These are phyloP conservation scores for Exophiala aquamarina DNA, from an alignment of 2,329 filamentous ascomycete species.

Conservation along the genomic window DNA sequence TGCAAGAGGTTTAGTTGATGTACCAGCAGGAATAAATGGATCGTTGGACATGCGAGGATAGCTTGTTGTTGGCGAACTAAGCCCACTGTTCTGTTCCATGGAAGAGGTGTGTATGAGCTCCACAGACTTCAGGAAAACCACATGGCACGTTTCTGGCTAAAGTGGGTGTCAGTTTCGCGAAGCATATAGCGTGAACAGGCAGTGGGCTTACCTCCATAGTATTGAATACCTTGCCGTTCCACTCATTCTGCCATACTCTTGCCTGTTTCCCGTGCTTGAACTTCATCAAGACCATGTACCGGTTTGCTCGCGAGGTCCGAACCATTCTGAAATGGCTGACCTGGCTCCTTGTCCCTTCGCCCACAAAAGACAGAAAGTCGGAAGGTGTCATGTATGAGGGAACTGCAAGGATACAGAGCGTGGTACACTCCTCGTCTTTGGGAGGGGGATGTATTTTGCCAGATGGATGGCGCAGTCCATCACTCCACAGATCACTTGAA, in stretches of 20 bases:
- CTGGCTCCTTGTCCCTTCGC: conserved; percentile 78
- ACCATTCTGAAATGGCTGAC: conserved; percentile 96
- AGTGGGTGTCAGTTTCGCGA: conserved; percentile 23
- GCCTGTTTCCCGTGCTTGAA: conserved; percentile 76
- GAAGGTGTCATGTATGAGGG: conserved; percentile 90
- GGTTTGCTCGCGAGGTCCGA: conserved; percentile 80
- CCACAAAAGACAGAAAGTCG: conserved; percentile 88
- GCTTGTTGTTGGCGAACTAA: conserved; percentile 40
- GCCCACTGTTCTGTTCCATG: conserved; percentile 30
- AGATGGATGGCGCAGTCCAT: conserved; percentile 23
- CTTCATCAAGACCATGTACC: conserved; percentile 95
- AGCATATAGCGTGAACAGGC: conserved; percentile 1
- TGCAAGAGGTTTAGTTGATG: conserved; percentile 63
- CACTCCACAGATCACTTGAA: conserved; percentile 25
- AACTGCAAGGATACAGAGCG: conserved; percentile 88
- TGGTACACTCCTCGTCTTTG: conserved; percentile 70
- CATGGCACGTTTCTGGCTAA: conserved; percentile 88
- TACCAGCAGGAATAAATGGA: conserved; percentile 57
- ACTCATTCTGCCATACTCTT: conserved; percentile 76
- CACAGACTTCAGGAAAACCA: conserved; percentile 91
- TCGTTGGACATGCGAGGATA: conserved; percentile 65
- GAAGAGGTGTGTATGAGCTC: conserved; percentile 67
- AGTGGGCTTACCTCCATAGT: conserved; percentile 70
- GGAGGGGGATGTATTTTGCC: conserved; percentile 22
- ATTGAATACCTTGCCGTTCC: conserved; percentile 92